phyloP scores from a whole-genome alignment of 2,329 filamentous ascomycete species.

The Arthrobotrys musiformis region DNA sequence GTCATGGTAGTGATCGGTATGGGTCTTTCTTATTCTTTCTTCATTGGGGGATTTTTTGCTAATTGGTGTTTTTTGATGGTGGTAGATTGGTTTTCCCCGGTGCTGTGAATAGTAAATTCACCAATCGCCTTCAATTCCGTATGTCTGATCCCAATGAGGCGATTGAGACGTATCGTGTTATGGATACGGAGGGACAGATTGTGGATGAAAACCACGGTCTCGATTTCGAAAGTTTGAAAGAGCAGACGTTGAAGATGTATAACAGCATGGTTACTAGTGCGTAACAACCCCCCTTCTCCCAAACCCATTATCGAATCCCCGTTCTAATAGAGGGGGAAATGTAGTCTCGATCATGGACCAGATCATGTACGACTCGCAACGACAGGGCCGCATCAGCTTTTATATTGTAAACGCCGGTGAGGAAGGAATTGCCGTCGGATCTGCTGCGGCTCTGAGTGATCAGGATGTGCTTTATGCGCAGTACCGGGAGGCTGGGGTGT shows the following conservation, averaged over 20 bases:
- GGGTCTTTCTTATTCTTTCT: too few species aligned
- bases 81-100: slow-evolving; percentile 74
- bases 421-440: slow-evolving; percentile 92
- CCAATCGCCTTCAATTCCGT: slow-evolving; percentile 79
- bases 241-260: slow-evolving; percentile 71
- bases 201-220: slow-evolving; percentile 78
- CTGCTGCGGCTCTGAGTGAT: slow-evolving; percentile 82
- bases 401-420: slow-evolving; percentile 95
- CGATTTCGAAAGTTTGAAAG: slow-evolving; percentile 74
- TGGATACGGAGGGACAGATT: slow-evolving; percentile 86
- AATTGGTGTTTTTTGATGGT: not conserved
- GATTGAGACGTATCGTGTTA: slow-evolving; percentile 89
- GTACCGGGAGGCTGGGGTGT: slow-evolving; percentile 92
- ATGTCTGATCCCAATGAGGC: slow-evolving; percentile 77
- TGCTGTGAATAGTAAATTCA: slow-evolving; percentile 95
- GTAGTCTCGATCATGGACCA: slow-evolving; percentile 86
- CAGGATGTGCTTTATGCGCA: slow-evolving; percentile 92
- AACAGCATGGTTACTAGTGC: slow-evolving; percentile 71
- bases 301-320: too few species aligned
- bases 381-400: slow-evolving; percentile 92
- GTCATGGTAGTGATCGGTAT: slow-evolving; percentile 49
- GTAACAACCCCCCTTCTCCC: too few species aligned
- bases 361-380: slow-evolving; percentile 97
- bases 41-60: not conserved
- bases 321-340: too few species aligned